phyloP scores from a whole-genome alignment of 495 filamentous ascomycete genomes.

The Trichoderma gamsii region DNA sequence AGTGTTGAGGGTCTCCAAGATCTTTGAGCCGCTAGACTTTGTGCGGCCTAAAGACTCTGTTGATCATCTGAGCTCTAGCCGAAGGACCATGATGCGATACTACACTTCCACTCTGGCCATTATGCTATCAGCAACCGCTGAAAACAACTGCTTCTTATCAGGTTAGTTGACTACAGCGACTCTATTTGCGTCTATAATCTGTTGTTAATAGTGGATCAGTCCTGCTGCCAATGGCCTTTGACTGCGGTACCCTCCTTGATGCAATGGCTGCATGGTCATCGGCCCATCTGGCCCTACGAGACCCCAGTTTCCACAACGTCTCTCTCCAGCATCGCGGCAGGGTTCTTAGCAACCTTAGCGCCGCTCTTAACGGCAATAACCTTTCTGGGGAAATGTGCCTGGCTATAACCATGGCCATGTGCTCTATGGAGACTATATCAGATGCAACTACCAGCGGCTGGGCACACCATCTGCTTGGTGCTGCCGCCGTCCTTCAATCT shows the following conservation, averaged over 20 bases:
- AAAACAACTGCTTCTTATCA: constrained; percentile 2
- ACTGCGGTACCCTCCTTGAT: not conserved
- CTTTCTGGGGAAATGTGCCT: constrained; percentile 1
- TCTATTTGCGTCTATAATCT: not conserved
- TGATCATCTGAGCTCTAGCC: not conserved
- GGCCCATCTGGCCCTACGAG: not conserved
- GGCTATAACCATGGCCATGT: not conserved
- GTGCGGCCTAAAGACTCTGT: not conserved
- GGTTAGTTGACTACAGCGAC: not conserved
- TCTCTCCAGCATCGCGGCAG: not conserved
- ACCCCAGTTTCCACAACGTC: not conserved
- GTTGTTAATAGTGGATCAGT: not conserved
- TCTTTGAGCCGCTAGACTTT: not conserved
- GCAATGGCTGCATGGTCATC: constrained; percentile 8
- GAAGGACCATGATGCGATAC: constrained; percentile 10
- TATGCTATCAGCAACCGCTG: not conserved
- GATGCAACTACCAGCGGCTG: not conserved
- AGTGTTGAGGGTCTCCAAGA: not conserved
- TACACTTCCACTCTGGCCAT: not conserved
- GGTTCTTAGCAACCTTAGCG: not conserved
- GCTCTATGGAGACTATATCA: constrained; percentile 1
- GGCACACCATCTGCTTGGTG: not conserved
- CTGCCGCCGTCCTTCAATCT: not conserved
- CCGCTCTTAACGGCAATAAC: not conserved
- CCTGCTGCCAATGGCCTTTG: constrained; percentile 1